phyloP scores from a whole-genome alignment of 257 asterid genomes.

The Solanum lycopersicoides region DNA sequence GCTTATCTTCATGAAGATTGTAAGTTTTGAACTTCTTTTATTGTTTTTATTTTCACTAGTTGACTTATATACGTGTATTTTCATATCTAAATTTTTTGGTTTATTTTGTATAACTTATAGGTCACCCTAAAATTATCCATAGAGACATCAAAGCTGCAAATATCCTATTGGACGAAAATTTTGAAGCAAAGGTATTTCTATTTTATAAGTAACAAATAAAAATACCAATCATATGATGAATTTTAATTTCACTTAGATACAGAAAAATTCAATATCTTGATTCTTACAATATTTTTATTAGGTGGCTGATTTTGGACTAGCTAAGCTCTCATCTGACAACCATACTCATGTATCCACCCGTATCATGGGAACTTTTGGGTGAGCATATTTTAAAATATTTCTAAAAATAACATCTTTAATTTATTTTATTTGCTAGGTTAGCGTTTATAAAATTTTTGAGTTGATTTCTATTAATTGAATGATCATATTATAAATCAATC shows the following conservation, averaged over 20 bases:
- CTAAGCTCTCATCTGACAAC: slow-evolving; percentile 71
- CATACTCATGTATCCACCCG: slow-evolving; percentile 88
- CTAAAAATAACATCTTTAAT: not conserved
- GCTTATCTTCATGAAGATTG: slow-evolving; percentile 93
- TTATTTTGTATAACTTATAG: slow-evolving; percentile 12
- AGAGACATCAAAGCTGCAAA: slow-evolving; percentile 87
- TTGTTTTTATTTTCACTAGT: not conserved
- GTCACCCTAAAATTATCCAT: slow-evolving; percentile 91
- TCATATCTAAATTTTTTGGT: not conserved
- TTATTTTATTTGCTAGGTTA: not conserved
- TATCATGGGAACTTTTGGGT: slow-evolving; percentile 98
- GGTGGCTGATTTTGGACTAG: slow-evolving; percentile 97
- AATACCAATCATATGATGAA: not conserved
- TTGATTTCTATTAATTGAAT: not conserved
- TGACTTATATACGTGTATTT: not conserved
- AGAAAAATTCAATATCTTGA: not conserved
- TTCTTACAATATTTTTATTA: not conserved
- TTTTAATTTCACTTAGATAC: not conserved
- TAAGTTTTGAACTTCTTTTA: slow-evolving; percentile 6
- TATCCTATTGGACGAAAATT: slow-evolving; percentile 48
- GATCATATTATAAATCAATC: not conserved
- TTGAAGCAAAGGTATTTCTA: slow-evolving; percentile 66
- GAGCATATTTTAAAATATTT: not conserved
- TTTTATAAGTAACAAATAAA: too few relatives aligned
- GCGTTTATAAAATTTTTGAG: not conserved